Percentiles rank a stretch among this genome's conserved stretches.
Conservation (phyloP, 768 basidiomycete genomes). For the Dentipellis sp. region DNA sequence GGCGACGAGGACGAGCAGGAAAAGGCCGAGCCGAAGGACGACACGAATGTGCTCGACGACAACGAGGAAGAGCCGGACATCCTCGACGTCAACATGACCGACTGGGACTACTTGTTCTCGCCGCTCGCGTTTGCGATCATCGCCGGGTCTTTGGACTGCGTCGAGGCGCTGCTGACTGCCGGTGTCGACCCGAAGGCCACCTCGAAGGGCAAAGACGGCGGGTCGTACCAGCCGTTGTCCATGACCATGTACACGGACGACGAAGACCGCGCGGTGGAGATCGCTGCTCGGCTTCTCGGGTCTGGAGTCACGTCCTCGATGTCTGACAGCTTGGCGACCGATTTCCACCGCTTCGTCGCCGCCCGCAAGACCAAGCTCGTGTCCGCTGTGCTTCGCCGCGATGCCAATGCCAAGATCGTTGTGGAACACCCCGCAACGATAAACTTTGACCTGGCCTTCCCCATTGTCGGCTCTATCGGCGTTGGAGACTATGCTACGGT, state of each 20-base stretch:
- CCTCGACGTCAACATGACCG: conserved; percentile 40
- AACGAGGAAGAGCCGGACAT: conserved; percentile 41
- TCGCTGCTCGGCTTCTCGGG: conserved; percentile 20
- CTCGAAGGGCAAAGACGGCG: conserved; percentile 19
- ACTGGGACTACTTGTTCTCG: conserved; percentile 52
- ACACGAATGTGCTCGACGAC: conserved; percentile 36
- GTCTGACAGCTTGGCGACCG: conserved; percentile 18
- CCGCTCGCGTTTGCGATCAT: conserved; percentile 44
- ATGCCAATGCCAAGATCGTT: conserved; percentile 23
- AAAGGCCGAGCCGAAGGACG: conserved; percentile 9
- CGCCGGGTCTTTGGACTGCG: conserved; percentile 32
- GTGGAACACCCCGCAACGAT: conserved; percentile 17
- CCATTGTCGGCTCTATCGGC: conserved; percentile 21
- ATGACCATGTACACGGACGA: conserved; percentile 19
- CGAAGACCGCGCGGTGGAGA: conserved; percentile 15
- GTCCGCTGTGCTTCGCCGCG: conserved; percentile 17
- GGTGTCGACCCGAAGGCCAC: conserved; percentile 37
- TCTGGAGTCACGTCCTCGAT: conserved; percentile 21
- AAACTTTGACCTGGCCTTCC: conserved; percentile 12
- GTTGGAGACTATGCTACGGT: conserved; percentile 18
- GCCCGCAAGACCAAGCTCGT: conserved; percentile 17
- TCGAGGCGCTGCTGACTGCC: conserved; percentile 37
- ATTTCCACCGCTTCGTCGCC: conserved; percentile 23
- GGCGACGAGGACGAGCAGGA: conserved; percentile 16
- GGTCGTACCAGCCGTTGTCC: conserved; percentile 19